Evolutionary conservation across 176 grass and related monocot species (phyloP).

Genomic region (Ampelocalamus luodianensis): DNA sequence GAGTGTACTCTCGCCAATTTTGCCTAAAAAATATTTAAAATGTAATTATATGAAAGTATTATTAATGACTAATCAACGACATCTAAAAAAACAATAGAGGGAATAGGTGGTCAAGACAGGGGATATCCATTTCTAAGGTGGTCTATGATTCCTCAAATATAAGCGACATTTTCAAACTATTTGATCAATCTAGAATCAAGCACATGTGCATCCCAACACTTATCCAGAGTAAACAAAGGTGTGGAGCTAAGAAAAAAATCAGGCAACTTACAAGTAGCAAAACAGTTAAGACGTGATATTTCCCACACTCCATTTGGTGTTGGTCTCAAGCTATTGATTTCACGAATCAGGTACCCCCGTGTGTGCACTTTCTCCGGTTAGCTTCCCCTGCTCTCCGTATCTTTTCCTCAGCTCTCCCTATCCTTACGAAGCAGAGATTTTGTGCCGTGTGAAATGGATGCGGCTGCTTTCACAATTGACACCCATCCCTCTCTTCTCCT

Average conservation of each 20-base stretch:
- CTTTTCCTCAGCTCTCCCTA: neutral
- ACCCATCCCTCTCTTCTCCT: slow-evolving; percentile 12
- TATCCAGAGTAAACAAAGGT: neutral
- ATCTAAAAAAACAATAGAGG: too few species aligned
- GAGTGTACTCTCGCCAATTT: too few species aligned
- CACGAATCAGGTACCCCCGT: neutral
- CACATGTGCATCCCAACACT: neutral
- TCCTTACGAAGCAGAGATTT: slow-evolving; percentile 25
- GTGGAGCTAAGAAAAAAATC: neutral
- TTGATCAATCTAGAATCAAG: neutral
- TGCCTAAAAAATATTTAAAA: too few species aligned
- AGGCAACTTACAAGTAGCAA: neutral
- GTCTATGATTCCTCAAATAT: neutral
- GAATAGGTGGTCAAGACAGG: too few species aligned
- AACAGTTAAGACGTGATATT: too few species aligned
- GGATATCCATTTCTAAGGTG: too few species aligned
- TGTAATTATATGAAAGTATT: too few species aligned
- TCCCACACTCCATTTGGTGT: too few species aligned
- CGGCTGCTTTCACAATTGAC: slow-evolving; percentile 38
- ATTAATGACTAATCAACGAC: too few species aligned
- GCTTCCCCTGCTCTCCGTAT: neutral
- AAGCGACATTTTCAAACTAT: neutral
- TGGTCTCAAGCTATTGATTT: neutral
- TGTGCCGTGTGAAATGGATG: slow-evolving; percentile 27
- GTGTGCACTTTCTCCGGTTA: neutral